Evolutionary conservation across 495 filamentous ascomycete genomes (phyloP), one percentile per base, ranked within the genome.

Genomic region (Hypomontagnella monticulosa): DNA sequence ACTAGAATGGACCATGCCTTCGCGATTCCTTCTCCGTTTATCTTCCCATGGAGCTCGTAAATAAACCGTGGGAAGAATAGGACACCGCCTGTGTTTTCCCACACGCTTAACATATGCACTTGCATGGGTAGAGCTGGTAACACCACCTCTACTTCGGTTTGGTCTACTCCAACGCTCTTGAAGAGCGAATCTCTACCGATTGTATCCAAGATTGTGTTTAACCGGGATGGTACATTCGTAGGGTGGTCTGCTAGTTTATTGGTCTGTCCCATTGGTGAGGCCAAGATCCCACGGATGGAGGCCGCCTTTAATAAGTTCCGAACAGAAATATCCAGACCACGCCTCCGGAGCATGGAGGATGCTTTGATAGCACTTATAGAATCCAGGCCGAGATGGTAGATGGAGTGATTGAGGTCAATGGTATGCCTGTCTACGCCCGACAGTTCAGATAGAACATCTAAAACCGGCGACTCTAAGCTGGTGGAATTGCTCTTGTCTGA

Each of bases 361-460:
- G 89, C 81, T 46, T 89, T 88, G 73, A 97, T 93, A 8, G 92
- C 91, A 52, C 89, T 91, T 69, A 98, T 92, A 2, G 93, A 97
- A 71, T 98, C 93, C 34, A 97, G 81, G 5, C 94, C 93, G 5
- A 98, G 81, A 65, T 91, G 87, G 71, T 94, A 96, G 18, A 97
- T 90, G 18, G 84, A 91, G 37, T 87, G 81, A n/a, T 78, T 75
- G 27, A 82, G 81, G 6, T 78, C 73, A 34, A 97, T 93, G 9
- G 83, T 76, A 1, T 82, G 68, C n/a, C 80, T 75, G 0, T 88
- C 73, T 0, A 91, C 72, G 9, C 82, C 84, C 0, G 91, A 88
- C 4, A 93, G 78, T 27, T 86, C 75, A 0, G 88, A 81, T 12
- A 97, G 80, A 1, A 88, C 83, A 42, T 80, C 76, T 0, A 89